Evolutionary conservation across 75 land plant genomes (phyloP), one percentile per base, ranked within the genome.

Genomic region (Cupressus sempervirens): DNA sequence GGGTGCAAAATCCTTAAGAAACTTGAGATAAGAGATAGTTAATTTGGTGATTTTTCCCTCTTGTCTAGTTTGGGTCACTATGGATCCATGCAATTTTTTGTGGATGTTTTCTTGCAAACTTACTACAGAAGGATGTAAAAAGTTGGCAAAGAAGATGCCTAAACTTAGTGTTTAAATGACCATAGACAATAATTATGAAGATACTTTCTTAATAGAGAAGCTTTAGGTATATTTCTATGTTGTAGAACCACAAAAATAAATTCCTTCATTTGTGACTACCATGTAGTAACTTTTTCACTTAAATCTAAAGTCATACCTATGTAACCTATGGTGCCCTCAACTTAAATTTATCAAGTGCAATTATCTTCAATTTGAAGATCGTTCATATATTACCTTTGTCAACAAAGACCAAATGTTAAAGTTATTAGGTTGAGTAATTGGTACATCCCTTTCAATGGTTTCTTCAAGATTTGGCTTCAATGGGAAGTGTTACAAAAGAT

Each of bases 11-110:
- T 75, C n/a, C 83, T 97, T 83, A 93, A 92, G 80, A 97, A 97
- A 87, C 93, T 97, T 76, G 99, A 97, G 89, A 93, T 97, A 56
- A 89, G 98, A 74, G 98, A 96, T 86, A 91, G 96, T 79, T 98
- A 98, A 13, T 97, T 96, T 87, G 98, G 98, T 0, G 96, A 97
- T 87, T 85, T 86, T 34, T 96, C 92, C 16, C 86, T 97, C 86
- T 88, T 90, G 34, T 88, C 93, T 65, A 96, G 99, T 58, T 81
- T 93, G 68, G 89, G 91, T 81, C 92, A 88, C 34, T 96, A 93
- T 79, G 95, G 96, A 84, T 90, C 93, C 50, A 97, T 97, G 99
- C 90, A 98, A 45, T n/a, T 96, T 93, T 83, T 68, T 97, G 36
- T 97, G 99, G 99, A 96, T 97, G 96, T 95, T 96, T 16, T 76